phyloP scores from a whole-genome alignment of 768 basidiomycete genomes.

The Kwoniella dendrophila region DNA sequence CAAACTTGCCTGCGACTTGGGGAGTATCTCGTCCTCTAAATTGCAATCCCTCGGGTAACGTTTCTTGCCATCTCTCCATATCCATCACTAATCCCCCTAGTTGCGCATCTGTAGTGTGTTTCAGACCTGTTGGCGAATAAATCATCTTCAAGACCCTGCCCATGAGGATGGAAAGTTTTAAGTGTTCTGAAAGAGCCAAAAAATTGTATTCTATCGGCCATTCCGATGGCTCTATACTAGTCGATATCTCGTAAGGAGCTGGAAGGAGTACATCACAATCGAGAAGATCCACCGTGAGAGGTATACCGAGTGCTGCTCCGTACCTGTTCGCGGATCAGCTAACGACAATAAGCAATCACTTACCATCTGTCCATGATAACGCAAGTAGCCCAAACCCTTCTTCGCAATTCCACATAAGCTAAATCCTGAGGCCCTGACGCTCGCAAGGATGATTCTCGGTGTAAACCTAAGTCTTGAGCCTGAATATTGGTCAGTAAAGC shows the following conservation, averaged over 20 bases:
- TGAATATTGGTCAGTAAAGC: conserved; percentile 52
- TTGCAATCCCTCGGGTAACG: conserved; percentile 74
- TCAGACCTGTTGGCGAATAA: conserved; percentile 89
- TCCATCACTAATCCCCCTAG: conserved; percentile 60
- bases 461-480: conserved; percentile 96
- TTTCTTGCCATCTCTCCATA: conserved; percentile 70
- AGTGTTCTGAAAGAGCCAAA: conserved; percentile 66
- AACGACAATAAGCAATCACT: conserved; percentile 39
- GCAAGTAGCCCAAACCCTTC: conserved; percentile 92
- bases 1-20: conserved; percentile 68
- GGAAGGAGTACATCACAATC: conserved; percentile 95
- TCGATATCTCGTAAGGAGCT: conserved; percentile 71
- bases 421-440: conserved; percentile 50
- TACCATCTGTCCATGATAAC: conserved; percentile 93
- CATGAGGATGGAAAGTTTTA: conserved; percentile 85
- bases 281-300: conserved; percentile 92
- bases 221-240: conserved; percentile 60
- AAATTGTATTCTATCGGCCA: conserved; percentile 54
- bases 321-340: conserved; percentile 61
- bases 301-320: conserved; percentile 86
- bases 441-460: conserved; percentile 74
- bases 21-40: conserved; percentile 73
- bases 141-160: conserved; percentile 90
- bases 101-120: conserved; percentile 78
- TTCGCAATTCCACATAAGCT: conserved; percentile 71